Percentiles rank a stretch among this genome's conserved stretches.
Conservation (phyloP, 257 asterid genomes). For the Lycium barbarum region DNA sequence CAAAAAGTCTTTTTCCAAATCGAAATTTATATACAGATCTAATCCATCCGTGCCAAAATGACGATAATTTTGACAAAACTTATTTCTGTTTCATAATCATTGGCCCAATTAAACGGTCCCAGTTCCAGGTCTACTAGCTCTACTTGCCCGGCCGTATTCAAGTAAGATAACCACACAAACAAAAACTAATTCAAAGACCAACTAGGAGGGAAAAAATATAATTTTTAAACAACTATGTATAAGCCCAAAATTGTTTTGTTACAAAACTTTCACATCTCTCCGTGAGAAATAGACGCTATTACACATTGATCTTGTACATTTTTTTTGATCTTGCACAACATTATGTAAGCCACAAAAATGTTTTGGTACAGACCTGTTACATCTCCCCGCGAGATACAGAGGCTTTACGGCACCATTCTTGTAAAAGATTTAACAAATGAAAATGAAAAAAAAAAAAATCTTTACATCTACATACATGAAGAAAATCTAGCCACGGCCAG, state of each 20-base stretch:
- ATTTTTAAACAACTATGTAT: no score
- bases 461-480: not conserved
- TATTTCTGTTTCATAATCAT: no score
- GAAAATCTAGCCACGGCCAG: not conserved
- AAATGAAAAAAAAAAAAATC: not conserved
- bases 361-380: not conserved
- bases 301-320: not conserved
- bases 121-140: no score
- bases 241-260: not conserved
- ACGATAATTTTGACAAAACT: no score
- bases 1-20: no score
- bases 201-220: not conserved
- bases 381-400: conserved; percentile 7
- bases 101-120: no score
- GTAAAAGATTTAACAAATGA: not conserved
- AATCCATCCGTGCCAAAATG: no score
- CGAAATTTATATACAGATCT: no score
- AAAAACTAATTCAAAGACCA: no score
- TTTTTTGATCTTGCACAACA: not conserved
- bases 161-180: no score
- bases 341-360: not conserved
- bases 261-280: not conserved
- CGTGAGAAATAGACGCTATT: not conserved
- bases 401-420: not conserved
- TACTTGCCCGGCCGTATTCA: no score